Base-by-base conservation (phyloP, 1,284 basidiomycete genomes). In the Lignosus rhinocerotis region DNA sequence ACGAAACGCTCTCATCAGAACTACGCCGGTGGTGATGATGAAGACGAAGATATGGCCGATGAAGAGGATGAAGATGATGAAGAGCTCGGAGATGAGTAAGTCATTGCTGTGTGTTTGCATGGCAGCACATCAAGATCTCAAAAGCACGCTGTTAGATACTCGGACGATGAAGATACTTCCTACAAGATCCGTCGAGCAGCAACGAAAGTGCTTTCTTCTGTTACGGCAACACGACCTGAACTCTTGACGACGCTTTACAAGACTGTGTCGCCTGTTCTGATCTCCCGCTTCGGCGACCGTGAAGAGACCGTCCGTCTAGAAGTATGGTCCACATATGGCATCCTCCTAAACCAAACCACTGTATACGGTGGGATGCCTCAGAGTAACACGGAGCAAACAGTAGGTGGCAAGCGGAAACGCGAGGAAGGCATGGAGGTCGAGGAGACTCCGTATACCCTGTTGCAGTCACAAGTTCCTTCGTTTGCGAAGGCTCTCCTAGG, bases 121-220 rank as follows among this genome's bases (percentile, higher is more conserved):
- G 12, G 3, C 11, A 49, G 3, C 30, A 8, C 30, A 19, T 36
- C 17, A 45, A 6, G 39, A 3, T 49, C 11, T 34, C 25, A 14
- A 34, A 14, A 38, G 30, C 36, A 52, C 55, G 16, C 17, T 30
- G 11, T 53, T 62, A 94, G 92, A 64, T 98, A 98, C 72, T 94
- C 94, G 7, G 96, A 99, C 67, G 96, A 99, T 65, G 97, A 99
- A 70, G 97, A 99, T 71, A 91, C 93, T n/a, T 98, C 96, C 0
- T 99, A 98, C 85, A 98, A 98, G 76, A 94, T 98, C 60, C 88
- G 97, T 60, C 86, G 96, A 53, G 90, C 93, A 4, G 90, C 97
- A 5, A 94, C 94, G 25, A 98, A 98, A 72, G 79, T 98, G 1
- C 81, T 99, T 12, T 79, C 87, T 12, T 90, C 92, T 1, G 80